Evolutionary conservation across 2,329 filamentous ascomycete genomes (phyloP).

Genomic region (Colletotrichum lini): DNA sequence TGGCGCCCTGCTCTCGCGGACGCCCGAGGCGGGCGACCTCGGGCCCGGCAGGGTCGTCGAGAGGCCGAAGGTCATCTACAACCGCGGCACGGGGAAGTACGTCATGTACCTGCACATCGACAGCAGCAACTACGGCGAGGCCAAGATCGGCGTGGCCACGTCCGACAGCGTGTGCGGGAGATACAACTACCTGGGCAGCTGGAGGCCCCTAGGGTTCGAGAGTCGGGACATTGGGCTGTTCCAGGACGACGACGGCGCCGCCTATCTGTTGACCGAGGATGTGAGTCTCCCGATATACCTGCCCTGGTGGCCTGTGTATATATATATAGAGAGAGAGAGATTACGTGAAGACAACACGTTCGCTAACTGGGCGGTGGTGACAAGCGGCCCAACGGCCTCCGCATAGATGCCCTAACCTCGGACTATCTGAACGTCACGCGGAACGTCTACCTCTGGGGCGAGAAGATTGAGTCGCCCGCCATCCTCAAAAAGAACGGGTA

Average conservation of each 20-base stretch:
- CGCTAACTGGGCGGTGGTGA: slow-evolving; percentile 3
- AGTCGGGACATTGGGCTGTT: slow-evolving; percentile 71
- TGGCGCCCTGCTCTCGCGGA: slow-evolving; percentile 70
- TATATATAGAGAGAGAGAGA: neutral
- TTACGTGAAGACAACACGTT: neutral
- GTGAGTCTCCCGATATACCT: slow-evolving; percentile 10
- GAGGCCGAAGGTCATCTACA: slow-evolving; percentile 78
- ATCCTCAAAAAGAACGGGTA: slow-evolving; percentile 71
- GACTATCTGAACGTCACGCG: slow-evolving; percentile 69
- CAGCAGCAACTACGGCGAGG: slow-evolving; percentile 71
- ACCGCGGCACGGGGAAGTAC: slow-evolving; percentile 72
- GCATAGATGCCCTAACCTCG: slow-evolving; percentile 68
- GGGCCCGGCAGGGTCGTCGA: slow-evolving; percentile 75
- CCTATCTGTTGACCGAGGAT: slow-evolving; percentile 74
- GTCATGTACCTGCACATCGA: slow-evolving; percentile 81
- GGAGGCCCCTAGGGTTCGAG: slow-evolving; percentile 51
- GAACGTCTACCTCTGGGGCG: slow-evolving; percentile 66
- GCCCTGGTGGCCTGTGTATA: too few relatives aligned
- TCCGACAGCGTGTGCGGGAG: slow-evolving; percentile 71
- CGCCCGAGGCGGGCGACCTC: slow-evolving; percentile 66
- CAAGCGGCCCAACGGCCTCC: slow-evolving; percentile 45
- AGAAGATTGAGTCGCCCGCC: slow-evolving; percentile 74
- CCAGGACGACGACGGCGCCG: slow-evolving; percentile 73
- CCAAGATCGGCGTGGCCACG: slow-evolving; percentile 75
- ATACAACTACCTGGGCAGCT: slow-evolving; percentile 60